phyloP scores from a whole-genome alignment of 106 monocot species.

The Amphibolis antarctica region DNA sequence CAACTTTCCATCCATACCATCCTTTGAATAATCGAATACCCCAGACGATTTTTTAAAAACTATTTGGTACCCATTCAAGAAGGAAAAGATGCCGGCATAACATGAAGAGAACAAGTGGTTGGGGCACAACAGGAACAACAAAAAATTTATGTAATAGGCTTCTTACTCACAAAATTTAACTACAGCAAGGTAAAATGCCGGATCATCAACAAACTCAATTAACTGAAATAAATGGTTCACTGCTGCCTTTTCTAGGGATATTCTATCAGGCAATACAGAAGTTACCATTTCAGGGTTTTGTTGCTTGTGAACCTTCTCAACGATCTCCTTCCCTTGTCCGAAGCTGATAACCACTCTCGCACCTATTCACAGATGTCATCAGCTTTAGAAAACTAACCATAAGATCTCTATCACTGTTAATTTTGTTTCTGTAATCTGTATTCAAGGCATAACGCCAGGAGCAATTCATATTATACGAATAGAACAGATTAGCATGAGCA shows the following conservation, averaged over 20 bases:
- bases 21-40: too few species aligned
- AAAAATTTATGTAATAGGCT: too few species aligned
- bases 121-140: too few species aligned
- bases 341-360: conserved; percentile 66
- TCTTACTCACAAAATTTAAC: conserved; percentile 15
- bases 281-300: conserved; percentile 54
- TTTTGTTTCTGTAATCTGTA: too few species aligned
- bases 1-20: too few species aligned
- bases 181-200: conserved; percentile 59
- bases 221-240: conserved; percentile 34
- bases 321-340: conserved; percentile 52
- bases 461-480: too few species aligned
- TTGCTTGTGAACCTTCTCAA: conserved; percentile 38
- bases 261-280: conserved; percentile 39
- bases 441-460: too few species aligned
- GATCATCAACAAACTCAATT: conserved; percentile 53
- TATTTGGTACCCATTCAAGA: too few species aligned
- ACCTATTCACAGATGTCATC: conserved; percentile 27
- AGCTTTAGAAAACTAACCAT: neutral
- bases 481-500: neutral
- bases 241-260: conserved; percentile 46
- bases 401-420: neutral
- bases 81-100: too few species aligned
- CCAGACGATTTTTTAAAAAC: too few species aligned
- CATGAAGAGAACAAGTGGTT: too few species aligned